These are phyloP conservation scores for Globisporangium nagaii DNA, from an alignment of 352 stramenopile genomes.

Conservation along the genomic window DNA sequence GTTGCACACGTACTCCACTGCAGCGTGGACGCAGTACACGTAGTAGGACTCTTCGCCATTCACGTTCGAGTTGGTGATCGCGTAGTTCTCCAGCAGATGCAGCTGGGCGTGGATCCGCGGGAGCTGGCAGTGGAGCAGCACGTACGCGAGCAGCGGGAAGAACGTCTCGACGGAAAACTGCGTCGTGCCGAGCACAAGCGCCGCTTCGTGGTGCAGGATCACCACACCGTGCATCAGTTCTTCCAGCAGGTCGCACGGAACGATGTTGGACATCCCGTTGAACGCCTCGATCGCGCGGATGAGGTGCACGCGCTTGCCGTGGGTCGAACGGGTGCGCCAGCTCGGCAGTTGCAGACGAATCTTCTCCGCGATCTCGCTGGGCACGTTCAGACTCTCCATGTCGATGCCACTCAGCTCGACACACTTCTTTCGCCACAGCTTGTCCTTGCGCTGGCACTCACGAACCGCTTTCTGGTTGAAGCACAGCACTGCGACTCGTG, in stretches of 20 bases:
- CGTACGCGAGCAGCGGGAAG: conserved; percentile 79
- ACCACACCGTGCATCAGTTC: conserved; percentile 84
- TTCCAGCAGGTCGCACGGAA: conserved; percentile 80
- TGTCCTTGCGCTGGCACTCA: conserved; percentile 81
- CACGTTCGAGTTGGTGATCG: conserved; percentile 70
- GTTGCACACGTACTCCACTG: conserved; percentile 84
- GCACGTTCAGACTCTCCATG: conserved; percentile 62
- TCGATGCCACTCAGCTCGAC: conserved; percentile 50
- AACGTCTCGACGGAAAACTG: conserved; percentile 86
- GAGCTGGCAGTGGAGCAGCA: conserved; percentile 67
- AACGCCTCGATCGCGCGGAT: conserved; percentile 75
- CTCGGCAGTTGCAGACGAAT: conserved; percentile 49
- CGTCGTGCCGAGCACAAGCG: conserved; percentile 79
- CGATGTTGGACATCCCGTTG: conserved; percentile 68
- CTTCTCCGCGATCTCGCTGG: conserved; percentile 48
- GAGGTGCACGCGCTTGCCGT: conserved; percentile 35
- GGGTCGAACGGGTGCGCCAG: conserved; percentile 26
- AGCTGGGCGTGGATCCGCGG: conserved; percentile 74
- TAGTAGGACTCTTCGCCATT: conserved; percentile 89
- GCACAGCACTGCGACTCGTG: conserved; percentile 65
- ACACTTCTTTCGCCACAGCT: conserved; percentile 76
- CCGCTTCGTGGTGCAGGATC: conserved; percentile 80
- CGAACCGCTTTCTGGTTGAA: conserved; percentile 61
- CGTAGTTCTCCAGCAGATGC: conserved; percentile 78
- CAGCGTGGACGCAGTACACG: conserved; percentile 82